phyloP scores from a whole-genome alignment of 306 rosid species.

The Cucumis sativus region DNA sequence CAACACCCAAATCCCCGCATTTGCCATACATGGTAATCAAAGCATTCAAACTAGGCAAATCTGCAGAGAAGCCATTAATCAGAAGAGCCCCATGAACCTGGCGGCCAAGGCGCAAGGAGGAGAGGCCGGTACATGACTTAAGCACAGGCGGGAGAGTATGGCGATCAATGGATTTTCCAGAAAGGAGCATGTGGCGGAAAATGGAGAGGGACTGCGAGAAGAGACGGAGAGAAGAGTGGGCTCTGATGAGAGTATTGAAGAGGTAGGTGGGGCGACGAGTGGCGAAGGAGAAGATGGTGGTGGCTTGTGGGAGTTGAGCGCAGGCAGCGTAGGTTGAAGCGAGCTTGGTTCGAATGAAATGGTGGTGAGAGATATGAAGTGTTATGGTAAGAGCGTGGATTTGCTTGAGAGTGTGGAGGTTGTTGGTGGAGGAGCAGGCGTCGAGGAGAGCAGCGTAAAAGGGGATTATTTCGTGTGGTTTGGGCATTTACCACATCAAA shows the following conservation, averaged over 20 bases:
- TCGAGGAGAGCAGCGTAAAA: too few species aligned
- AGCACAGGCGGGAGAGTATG: constrained; percentile 44
- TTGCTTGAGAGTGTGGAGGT: too few species aligned
- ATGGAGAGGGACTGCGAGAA: constrained; percentile 42
- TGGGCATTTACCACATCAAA: too few species aligned
- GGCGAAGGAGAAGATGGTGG: constrained; percentile 38
- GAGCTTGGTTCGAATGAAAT: constrained; percentile 50
- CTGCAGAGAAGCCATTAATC: constrained; percentile 35
- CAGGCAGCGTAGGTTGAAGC: constrained; percentile 47
- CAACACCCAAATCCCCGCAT: constrained; percentile 36
- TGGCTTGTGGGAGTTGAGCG: constrained; percentile 35
- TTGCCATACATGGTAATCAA: constrained; percentile 42
- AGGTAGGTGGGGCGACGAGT: constrained; percentile 52
- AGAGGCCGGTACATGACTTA: constrained; percentile 41
- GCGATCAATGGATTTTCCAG: constrained; percentile 27
- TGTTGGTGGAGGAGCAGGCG: too few species aligned
- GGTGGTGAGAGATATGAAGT: constrained; percentile 26
- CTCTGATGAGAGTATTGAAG: constrained; percentile 53
- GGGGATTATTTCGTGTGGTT: too few species aligned
- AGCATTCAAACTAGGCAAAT: constrained; percentile 44
- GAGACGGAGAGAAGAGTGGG: constrained; percentile 28
- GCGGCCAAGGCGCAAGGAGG: constrained; percentile 29
- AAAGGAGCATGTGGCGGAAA: constrained; percentile 28
- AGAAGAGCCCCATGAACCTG: constrained; percentile 49
- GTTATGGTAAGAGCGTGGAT: constrained; percentile 2